These are phyloP conservation scores for Cryphonectria nitschkei DNA, from an alignment of 2,329 filamentous ascomycete species.

Conservation along the genomic window DNA sequence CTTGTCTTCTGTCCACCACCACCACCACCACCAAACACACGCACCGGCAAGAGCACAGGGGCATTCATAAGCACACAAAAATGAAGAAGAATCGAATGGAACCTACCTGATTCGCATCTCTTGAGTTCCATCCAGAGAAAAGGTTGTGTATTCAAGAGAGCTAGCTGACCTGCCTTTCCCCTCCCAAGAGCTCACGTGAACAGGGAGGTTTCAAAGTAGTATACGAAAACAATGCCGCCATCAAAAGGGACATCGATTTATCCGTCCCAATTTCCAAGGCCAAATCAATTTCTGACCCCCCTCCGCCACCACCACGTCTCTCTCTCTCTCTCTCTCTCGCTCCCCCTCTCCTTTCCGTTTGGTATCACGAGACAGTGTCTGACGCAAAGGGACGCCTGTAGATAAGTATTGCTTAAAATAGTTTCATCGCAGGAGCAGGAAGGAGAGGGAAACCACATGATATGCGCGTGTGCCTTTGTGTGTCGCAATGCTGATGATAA, in stretches of 20 bases:
- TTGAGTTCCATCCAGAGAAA: neutral
- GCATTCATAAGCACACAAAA: neutral
- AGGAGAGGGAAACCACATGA: constrained; percentile 4
- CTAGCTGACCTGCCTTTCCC: neutral
- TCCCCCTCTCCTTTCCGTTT: neutral
- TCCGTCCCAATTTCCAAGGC: neutral
- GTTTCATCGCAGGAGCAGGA: neutral
- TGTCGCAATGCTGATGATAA: constrained; percentile 26
- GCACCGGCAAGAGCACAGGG: neutral
- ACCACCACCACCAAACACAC: neutral
- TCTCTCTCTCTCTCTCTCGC: neutral
- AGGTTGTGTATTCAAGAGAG: neutral
- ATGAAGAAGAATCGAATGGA: neutral
- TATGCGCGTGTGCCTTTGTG: constrained; percentile 16
- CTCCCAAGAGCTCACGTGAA: neutral
- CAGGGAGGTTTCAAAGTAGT: neutral
- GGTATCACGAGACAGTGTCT: constrained; percentile 21
- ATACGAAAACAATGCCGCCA: neutral
- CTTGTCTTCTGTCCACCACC: no score
- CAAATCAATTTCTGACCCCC: neutral
- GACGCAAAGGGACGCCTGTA: constrained; percentile 17
- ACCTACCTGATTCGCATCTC: neutral
- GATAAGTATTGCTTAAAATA: neutral
- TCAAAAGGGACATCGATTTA: neutral
- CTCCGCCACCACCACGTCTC: no score